Evolutionary conservation across 345 rosid genomes (phyloP).

Genomic region (Camelina hispida): DNA sequence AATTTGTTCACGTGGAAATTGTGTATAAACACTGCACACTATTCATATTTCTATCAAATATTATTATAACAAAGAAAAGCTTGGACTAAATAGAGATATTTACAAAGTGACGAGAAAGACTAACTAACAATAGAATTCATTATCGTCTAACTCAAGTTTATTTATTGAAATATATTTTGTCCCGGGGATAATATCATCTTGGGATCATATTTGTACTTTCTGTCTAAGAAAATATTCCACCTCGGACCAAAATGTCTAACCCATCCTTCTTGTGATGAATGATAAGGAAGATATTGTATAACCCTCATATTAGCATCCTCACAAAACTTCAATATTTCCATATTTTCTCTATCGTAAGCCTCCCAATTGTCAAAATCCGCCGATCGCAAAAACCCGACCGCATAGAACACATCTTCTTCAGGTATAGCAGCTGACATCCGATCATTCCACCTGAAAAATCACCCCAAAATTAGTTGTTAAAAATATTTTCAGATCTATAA

Average conservation of each 20-base stretch:
- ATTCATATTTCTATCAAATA: background rate
- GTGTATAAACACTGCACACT: background rate
- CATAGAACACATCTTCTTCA: constrained; percentile 79
- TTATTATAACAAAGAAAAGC: background rate
- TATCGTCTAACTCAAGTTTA: constrained; percentile 18
- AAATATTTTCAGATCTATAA: background rate
- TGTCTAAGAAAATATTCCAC: constrained; percentile 60
- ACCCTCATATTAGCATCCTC: constrained; percentile 55
- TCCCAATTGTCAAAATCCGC: constrained; percentile 64
- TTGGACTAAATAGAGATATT: background rate
- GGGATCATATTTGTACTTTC: constrained; percentile 82
- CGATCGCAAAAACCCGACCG: constrained; percentile 81
- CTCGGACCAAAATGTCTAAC: constrained; percentile 71
- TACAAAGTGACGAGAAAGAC: constrained; percentile 19
- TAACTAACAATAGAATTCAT: background rate
- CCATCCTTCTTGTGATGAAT: constrained; percentile 63
- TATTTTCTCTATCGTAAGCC: constrained; percentile 60
- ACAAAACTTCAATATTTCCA: constrained; percentile 60
- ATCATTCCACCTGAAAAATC: constrained; percentile 73
- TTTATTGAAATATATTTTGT: constrained; percentile 67
- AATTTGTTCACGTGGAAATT: background rate
- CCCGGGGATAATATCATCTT: constrained; percentile 85
- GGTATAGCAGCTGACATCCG: constrained; percentile 74
- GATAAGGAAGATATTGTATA: constrained; percentile 73
- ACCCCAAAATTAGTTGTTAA: background rate